Evolutionary conservation across 1,284 basidiomycete species (phyloP), one percentile per base, ranked within the genome.

Genomic region (Athelia psychrophila): DNA sequence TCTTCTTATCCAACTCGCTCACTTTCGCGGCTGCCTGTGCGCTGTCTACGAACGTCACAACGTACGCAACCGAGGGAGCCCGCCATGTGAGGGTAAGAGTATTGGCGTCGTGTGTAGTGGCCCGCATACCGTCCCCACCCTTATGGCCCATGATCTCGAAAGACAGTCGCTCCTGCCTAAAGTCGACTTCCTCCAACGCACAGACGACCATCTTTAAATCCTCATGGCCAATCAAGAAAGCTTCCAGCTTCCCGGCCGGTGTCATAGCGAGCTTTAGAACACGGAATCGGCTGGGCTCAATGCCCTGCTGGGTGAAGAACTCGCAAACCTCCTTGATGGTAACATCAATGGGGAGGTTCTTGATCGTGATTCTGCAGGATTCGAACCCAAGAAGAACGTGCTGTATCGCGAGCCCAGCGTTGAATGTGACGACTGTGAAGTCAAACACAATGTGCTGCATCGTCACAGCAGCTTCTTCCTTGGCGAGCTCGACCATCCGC

Each of bases 301-400:
- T 44, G n/a, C 60, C 60, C 12, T 58, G 55, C 24, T 54, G 53
- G 2, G 54, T 53, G 51, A 61, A 58, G 16, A 61, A 51, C 6
- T 44, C 48, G 16, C 19, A 15, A 4, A 61, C 54, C 35, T 63
- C 58, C n/a, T 54, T n/a, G 20, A 18, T 5, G 8, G 16, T 22
- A n/a, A 16, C 38, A 42, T 42, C 38, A 16, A 16, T 9, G n/a
- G 38, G 38, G n/a, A 42, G 38, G n/a, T 42, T 42, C 38, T 42
- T 42, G n/a, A 42, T 22, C 8, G n/a, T 9, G 20, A 42, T 22
- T 42, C 38, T n/a, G 20, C 38, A 42, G 38, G 38, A 42, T 22
- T 42, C 46, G 42, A 60, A 59, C 24, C 59, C 55, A 3, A 57
- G 56, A 35, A 60, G 48, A 36, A 60, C 44, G 15, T 27, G 22